These are phyloP conservation scores for Kurtzmaniella natalensis DNA, from an alignment of 1,139 yeast species.

Conservation along the genomic window DNA sequence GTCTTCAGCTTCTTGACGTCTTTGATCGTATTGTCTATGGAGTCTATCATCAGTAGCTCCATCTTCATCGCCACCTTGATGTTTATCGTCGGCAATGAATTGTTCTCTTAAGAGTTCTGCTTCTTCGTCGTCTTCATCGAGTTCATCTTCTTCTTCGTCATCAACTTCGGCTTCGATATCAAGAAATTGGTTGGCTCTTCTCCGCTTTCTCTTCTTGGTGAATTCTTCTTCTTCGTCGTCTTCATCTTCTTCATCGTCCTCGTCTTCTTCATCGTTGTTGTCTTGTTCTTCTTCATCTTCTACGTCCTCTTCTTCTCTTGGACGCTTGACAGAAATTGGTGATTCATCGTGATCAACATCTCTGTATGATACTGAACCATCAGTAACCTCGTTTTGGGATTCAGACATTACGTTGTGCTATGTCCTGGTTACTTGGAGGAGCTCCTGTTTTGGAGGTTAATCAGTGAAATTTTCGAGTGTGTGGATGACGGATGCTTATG, in stretches of 20 bases:
- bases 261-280: conserved; percentile 57
- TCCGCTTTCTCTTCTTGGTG: conserved; percentile 55
- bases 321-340: conserved; percentile 11
- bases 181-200: conserved; percentile 82
- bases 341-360: conserved; percentile 7
- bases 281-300: conserved; percentile 21
- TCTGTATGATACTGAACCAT: not conserved
- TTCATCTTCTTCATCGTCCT: conserved; percentile 54
- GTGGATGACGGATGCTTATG: not conserved
- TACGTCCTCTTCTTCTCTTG: conserved; percentile 10
- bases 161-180: conserved; percentile 99
- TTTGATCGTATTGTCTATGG: conserved; percentile 88
- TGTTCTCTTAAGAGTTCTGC: conserved; percentile 85
- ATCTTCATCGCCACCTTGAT: conserved; percentile 39
- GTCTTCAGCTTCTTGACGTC: conserved; percentile 85
- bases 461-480: conserved; percentile 1
- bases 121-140: conserved; percentile 83
- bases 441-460: not conserved
- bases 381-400: not conserved
- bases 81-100: conserved; percentile 69
- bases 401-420: no score
- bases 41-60: conserved; percentile 59
- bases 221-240: conserved; percentile 43
- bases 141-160: conserved; percentile 94
- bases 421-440: conserved; percentile 6